A percentile compares a stretch with the other conserved stretches of the same genome.
phyloP scores from a whole-genome alignment of 2,329 filamentous ascomycete species.

The Ophiognomonia clavigignenti-juglandacearum region DNA sequence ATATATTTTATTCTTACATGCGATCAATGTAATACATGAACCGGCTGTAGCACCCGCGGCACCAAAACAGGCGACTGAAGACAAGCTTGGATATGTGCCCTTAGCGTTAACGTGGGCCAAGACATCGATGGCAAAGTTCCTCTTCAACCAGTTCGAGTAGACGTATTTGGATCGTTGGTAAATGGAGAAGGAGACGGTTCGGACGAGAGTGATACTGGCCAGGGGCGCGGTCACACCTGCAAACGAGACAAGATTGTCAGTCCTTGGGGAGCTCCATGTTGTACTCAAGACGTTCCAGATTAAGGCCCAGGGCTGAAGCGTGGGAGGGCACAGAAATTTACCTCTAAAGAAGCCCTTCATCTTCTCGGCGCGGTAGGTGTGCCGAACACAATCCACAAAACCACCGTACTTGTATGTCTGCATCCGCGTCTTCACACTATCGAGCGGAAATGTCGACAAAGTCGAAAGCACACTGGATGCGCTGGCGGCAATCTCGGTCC shows the following conservation, averaged over 20 bases:
- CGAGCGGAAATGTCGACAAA: slow-evolving; percentile 75
- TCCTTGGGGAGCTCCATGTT: slow-evolving; percentile 9
- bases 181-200: slow-evolving; percentile 36
- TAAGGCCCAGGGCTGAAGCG: no score
- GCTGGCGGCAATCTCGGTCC: slow-evolving; percentile 75
- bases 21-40: slow-evolving; percentile 72
- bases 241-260: slow-evolving; percentile 15
- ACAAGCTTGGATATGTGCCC: slow-evolving; percentile 66
- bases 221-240: slow-evolving; percentile 74
- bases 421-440: slow-evolving; percentile 87
- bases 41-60: slow-evolving; percentile 75
- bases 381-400: slow-evolving; percentile 67
- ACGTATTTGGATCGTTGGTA: slow-evolving; percentile 74
- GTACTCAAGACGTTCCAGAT: no score
- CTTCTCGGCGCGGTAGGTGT: slow-evolving; percentile 72
- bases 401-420: slow-evolving; percentile 78
- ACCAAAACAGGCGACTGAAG: slow-evolving; percentile 72
- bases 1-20: slow-evolving; percentile 52
- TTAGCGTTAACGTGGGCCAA: slow-evolving; percentile 66
- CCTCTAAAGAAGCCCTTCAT: slow-evolving; percentile 76
- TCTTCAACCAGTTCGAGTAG: slow-evolving; percentile 66
- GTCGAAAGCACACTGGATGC: slow-evolving; percentile 74
- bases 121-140: slow-evolving; percentile 64
- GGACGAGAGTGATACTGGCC: slow-evolving; percentile 41
- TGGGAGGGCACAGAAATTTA: no score